Evolutionary conservation across 495 filamentous ascomycete genomes (phyloP).

Genomic region (Echria macrotheca): DNA sequence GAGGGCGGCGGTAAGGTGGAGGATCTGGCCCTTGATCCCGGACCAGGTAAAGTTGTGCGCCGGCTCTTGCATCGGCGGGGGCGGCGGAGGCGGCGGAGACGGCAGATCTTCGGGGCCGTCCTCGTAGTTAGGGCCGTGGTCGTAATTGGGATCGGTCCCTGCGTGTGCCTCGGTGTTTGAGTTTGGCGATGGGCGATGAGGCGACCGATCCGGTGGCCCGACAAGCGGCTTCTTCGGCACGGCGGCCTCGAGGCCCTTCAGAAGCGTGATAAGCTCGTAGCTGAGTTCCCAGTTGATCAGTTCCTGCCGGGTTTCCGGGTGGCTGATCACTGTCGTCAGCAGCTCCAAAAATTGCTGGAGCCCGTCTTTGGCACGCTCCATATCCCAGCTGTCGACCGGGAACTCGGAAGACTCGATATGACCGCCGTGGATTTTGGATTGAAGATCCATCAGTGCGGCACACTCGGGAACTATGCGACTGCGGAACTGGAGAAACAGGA

Average conservation of each 20-base stretch:
- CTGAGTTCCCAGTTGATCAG: slow-evolving; percentile 84
- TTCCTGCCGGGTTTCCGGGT: slow-evolving; percentile 48
- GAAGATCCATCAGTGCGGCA: slow-evolving; percentile 84
- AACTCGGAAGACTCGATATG: slow-evolving; percentile 62
- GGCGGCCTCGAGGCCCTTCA: slow-evolving; percentile 78
- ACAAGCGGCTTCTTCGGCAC: slow-evolving; percentile 59
- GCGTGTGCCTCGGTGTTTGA: slow-evolving; percentile 24
- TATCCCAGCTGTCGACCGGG: slow-evolving; percentile 91
- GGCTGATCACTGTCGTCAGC: slow-evolving; percentile 84
- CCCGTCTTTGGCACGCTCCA: slow-evolving; percentile 80
- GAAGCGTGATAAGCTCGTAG: slow-evolving; percentile 74
- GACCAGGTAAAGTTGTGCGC: slow-evolving; percentile 89
- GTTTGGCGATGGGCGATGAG: slow-evolving; percentile 10
- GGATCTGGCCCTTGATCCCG: slow-evolving; percentile 85
- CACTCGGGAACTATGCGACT: slow-evolving; percentile 88
- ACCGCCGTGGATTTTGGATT: slow-evolving; percentile 70
- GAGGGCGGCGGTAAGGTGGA: slow-evolving; percentile 79
- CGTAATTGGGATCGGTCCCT: slow-evolving; percentile 25
- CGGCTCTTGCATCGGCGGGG: slow-evolving; percentile 65
- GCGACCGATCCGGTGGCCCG: slow-evolving; percentile 18
- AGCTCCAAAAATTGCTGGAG: slow-evolving; percentile 91
- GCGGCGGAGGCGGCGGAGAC: slow-evolving; percentile 45
- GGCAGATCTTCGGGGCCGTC: slow-evolving; percentile 35
- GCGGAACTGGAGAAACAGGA: slow-evolving; percentile 86
- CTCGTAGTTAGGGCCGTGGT: slow-evolving; percentile 17